These are phyloP conservation scores for Tagetes patula DNA, from an alignment of 129 eudicot genomes.

Conservation along the genomic window DNA sequence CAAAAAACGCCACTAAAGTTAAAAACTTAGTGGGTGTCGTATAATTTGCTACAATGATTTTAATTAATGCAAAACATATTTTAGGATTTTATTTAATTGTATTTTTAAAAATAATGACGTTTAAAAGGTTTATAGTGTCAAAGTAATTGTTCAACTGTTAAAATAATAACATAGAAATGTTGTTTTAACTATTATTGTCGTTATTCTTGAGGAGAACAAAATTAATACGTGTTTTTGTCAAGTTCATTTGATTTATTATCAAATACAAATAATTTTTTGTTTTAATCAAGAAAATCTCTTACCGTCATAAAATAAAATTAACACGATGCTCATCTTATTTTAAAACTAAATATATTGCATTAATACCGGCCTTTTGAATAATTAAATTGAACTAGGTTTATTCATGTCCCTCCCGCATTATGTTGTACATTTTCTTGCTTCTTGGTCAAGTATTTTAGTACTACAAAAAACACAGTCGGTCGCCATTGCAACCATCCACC, in stretches of 20 bases:
- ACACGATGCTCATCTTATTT: not conserved
- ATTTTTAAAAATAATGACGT: not conserved
- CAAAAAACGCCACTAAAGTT: constrained; percentile 31
- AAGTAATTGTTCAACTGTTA: not conserved
- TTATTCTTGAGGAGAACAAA: not conserved
- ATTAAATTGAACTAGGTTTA: too few species aligned
- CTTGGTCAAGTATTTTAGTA: too few species aligned
- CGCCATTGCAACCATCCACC: too few species aligned
- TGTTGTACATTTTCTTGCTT: too few species aligned
- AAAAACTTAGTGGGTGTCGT: constrained; percentile 31
- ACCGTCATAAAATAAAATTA: too few species aligned
- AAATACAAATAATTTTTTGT: not conserved
- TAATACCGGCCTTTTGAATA: too few species aligned
- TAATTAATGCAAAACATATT: not conserved
- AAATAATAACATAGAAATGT: too few species aligned
- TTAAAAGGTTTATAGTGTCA: too few species aligned
- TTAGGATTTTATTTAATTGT: not conserved
- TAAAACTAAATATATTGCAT: too few species aligned
- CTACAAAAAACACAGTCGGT: too few species aligned
- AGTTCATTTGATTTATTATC: not conserved
- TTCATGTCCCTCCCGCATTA: too few species aligned
- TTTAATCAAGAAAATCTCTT: not conserved
- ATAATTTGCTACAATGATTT: constrained; percentile 14
- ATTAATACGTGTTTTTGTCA: not conserved
- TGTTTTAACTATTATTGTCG: not conserved